Evolutionary conservation across 371 early-diverging fungal genomes (phyloP).

Genomic region (Mortierella sp.): DNA sequence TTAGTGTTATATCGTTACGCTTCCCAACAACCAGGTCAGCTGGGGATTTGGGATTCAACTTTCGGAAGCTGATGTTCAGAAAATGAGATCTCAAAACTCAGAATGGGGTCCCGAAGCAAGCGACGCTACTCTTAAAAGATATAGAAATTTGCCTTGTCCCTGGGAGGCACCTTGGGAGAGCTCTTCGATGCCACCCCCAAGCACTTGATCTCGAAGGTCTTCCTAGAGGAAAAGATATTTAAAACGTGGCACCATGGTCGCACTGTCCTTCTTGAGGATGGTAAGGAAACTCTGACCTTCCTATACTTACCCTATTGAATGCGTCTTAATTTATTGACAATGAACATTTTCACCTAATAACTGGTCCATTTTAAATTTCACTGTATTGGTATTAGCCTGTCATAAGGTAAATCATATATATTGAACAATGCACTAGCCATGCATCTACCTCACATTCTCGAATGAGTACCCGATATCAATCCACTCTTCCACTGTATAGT

Average conservation of each 20-base stretch:
- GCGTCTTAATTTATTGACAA: background rate
- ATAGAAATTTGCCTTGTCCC: constrained; percentile 6
- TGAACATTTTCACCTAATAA: too few species aligned
- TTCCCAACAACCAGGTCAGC: constrained; percentile 20
- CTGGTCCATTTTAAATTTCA: background rate
- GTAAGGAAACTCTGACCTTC: background rate
- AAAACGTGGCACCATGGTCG: constrained; percentile 27
- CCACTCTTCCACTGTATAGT: background rate
- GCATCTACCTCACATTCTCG: too few species aligned
- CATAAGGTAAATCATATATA: constrained; percentile 16
- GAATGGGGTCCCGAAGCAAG: constrained; percentile 40
- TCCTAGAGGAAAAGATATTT: constrained; percentile 33
- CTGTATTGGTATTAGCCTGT: constrained; percentile 9
- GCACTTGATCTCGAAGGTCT: constrained; percentile 25
- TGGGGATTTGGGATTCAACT: constrained; percentile 21
- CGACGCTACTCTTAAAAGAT: constrained; percentile 16
- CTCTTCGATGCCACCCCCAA: constrained; percentile 22
- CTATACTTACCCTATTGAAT: too few species aligned
- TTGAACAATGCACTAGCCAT: background rate
- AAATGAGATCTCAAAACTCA: constrained; percentile 16
- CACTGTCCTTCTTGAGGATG: constrained; percentile 34
- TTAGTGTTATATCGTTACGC: constrained; percentile 16
- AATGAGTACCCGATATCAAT: background rate
- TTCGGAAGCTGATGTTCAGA: background rate
- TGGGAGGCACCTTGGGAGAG: constrained; percentile 26